Evolutionary conservation across 2,329 filamentous ascomycete species (phyloP), one percentile per base, ranked within the genome.

Genomic region (Aspergillus alliaceus): DNA sequence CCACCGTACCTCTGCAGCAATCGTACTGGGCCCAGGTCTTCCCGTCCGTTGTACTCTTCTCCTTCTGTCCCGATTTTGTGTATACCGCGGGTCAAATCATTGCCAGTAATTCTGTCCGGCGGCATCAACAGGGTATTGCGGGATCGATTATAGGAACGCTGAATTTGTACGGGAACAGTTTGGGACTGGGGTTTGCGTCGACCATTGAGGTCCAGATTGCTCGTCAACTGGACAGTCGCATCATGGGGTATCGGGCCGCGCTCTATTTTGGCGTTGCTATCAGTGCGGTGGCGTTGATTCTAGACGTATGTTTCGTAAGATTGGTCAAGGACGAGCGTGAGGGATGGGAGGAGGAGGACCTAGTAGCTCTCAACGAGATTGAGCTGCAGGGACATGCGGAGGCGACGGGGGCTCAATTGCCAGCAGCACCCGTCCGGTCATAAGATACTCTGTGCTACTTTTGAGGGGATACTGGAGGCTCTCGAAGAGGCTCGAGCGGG

Each of bases 31-130:
- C 70, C 2, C 69, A 71, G 34, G 48, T 68, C 1, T 83, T 83
- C 50, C 78, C 69, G 1, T 72, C 72, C 2, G 68, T 70, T 15
- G 55, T 76, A 4, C 59, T 76, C 8, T 67, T 70, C 24, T 58
- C 67, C 0, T 74, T 74, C 62, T 80, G 77, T 29, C 79, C 80
- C 0, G 82, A 84, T 57, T 76, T 84, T 2, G 74, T 82, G 5
- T 82, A 78, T 53, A 78, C 80, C 0, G 79, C 79, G 0, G 80
- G 80, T 0, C 80, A 84, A 57, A 80, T 84, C 4, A 82, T 84
- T 53, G 79, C 81, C 0, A 83, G 81, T 53, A 82, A 84, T 55
- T 76, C 75, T 1, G 81, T 84, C 29, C 71, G 64, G 2, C 71
- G 74, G 2, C 72, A 75, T 5, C 74, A 84, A 22, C 81, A 84